Base-by-base conservation (phyloP, 73 alveolate species). In the Paraurostyla sp. region DNA sequence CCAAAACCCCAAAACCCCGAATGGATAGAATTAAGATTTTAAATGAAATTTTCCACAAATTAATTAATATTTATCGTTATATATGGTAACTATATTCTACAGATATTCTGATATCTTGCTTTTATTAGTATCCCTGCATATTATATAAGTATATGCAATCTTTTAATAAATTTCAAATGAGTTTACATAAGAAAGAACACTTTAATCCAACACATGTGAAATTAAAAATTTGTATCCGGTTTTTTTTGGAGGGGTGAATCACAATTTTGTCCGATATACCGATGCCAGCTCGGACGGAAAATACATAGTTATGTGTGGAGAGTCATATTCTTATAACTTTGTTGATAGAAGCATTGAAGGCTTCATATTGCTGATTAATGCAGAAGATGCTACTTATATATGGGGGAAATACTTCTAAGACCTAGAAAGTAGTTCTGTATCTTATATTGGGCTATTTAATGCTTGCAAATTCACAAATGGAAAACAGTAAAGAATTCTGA, bases 321-420 rank as follows among this genome's bases (percentile, higher is more conserved):
- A 73, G 46, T 73, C 87, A 43, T 73, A 73, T 50, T 23, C 60
- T 20, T 50, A 42, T 1, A 73, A 73, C 29, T 73, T 73, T 73
- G 71, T 73, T 9, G 87, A 73, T 45, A 45, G 71, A 27, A 13
- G 23, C 7, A 73, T 48, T 48, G 68, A 73, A 30, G 87, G 54
- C 25, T 73, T 48, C 42, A 43, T 73, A 7, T 22, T 73, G 23
- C 27, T 48, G 38, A 71, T 73, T 6, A 50, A 73, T 6, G 68
- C 87, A 11, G 71, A 50, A 6, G 87, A 73, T 73, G 87, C 71
- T 13, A 50, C 73, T 0, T 73, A 73, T 35, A 73, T 73, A 1
- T 73, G 87, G 87, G 87, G 87, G n/a, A 73, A 73, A 33, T 73
- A 73, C 35, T 73, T 6, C 36, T 29, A 73, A 50, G 32, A 73